phyloP scores from a whole-genome alignment of 2,329 filamentous ascomycete species.

The Colletotrichum higginsianum region DNA sequence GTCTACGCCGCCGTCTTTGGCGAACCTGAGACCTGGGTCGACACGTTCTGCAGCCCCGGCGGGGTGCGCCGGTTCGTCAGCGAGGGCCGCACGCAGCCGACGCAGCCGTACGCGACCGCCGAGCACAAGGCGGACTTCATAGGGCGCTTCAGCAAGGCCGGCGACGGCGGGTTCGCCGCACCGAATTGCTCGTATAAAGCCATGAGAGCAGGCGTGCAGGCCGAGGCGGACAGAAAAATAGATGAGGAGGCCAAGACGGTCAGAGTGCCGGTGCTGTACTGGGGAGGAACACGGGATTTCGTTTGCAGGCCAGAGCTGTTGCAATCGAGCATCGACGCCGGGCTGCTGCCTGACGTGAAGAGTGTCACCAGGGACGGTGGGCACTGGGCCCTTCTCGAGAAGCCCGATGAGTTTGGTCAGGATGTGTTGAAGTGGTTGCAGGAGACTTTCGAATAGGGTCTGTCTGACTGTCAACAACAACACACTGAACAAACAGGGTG shows the following conservation, averaged over 20 bases:
- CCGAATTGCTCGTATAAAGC: constrained; percentile 50
- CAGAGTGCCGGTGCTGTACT: constrained; percentile 48
- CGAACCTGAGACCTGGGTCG: constrained; percentile 49
- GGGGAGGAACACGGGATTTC: constrained; percentile 47
- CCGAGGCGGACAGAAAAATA: constrained; percentile 43
- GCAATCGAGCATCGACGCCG: constrained; percentile 41
- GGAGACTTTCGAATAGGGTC: not conserved
- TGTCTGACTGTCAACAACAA: too few species aligned
- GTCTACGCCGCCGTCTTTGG: constrained; percentile 54
- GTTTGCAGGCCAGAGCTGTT: constrained; percentile 47
- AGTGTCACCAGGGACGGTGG: constrained; percentile 46
- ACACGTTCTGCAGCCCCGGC: constrained; percentile 54
- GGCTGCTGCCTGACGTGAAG: constrained; percentile 47
- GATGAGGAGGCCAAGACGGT: constrained; percentile 43
- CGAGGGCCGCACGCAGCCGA: constrained; percentile 44
- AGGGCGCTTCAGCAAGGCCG: constrained; percentile 44
- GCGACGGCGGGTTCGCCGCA: constrained; percentile 48
- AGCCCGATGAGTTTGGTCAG: constrained; percentile 47
- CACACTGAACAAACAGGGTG: too few species aligned
- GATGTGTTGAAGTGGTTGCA: constrained; percentile 45
- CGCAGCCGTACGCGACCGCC: constrained; percentile 47
- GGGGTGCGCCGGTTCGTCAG: constrained; percentile 50
- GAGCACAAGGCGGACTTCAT: constrained; percentile 47
- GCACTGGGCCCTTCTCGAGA: constrained; percentile 52
- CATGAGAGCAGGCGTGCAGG: constrained; percentile 43